Conservation (phyloP, 306 rosid genomes). For the Vigna radiata region DNA sequence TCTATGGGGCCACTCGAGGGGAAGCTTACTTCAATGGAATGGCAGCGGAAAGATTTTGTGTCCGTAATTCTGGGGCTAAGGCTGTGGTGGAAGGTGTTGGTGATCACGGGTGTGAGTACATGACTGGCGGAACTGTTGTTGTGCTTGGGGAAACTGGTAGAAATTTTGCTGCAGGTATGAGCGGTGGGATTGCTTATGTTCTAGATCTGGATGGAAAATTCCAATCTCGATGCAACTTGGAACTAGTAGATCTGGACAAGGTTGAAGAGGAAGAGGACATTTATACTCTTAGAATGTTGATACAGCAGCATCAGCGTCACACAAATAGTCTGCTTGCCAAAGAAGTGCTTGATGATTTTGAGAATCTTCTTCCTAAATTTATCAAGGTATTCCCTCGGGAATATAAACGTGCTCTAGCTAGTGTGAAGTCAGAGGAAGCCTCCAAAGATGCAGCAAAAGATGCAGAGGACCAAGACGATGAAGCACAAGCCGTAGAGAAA, state of each 20-base stretch:
- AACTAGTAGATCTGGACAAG: slow-evolving; percentile 92
- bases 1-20: slow-evolving; percentile 92
- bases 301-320: slow-evolving; percentile 97
- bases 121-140: slow-evolving; percentile 98
- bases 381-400: slow-evolving; percentile 92
- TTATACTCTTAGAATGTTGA: slow-evolving; percentile 77
- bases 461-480: slow-evolving; percentile 59
- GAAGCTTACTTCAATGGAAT: slow-evolving; percentile 98
- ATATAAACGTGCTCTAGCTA: slow-evolving; percentile 83
- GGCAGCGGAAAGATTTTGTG: slow-evolving; percentile 99
- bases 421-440: slow-evolving; percentile 64
- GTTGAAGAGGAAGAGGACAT: slow-evolving; percentile 89
- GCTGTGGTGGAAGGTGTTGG: slow-evolving; percentile 99
- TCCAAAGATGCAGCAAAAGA: slow-evolving; percentile 54
- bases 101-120: slow-evolving; percentile 99
- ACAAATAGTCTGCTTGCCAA: slow-evolving; percentile 82
- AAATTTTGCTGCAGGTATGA: slow-evolving; percentile 99
- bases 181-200: slow-evolving; percentile 95
- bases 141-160: slow-evolving; percentile 96
- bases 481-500: slow-evolving; percentile 59
- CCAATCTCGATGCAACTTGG: slow-evolving; percentile 77
- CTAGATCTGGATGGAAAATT: slow-evolving; percentile 79
- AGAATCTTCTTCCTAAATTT: slow-evolving; percentile 78
- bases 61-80: slow-evolving; percentile 95
- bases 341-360: slow-evolving; percentile 81